Evolutionary conservation across 495 filamentous ascomycete genomes (phyloP).

Genomic region (Aspergillus haitiensis): DNA sequence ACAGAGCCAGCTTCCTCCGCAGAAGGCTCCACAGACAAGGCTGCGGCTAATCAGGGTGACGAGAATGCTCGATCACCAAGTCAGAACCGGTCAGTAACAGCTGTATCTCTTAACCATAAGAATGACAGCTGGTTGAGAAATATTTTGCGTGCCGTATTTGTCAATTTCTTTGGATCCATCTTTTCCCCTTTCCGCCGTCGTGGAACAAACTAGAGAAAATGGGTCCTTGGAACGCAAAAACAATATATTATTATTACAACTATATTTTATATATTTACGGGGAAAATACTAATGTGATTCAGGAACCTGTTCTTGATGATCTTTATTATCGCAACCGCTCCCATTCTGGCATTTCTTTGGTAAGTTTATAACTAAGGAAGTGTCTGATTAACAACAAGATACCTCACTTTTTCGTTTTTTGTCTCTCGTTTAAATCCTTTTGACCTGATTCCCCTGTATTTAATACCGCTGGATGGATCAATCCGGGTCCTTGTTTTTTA

Average conservation of each 20-base stretch:
- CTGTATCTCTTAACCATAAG: slow-evolving; percentile 46
- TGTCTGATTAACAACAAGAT: slow-evolving; percentile 13
- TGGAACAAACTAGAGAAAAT: slow-evolving; percentile 35
- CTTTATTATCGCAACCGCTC: slow-evolving; percentile 27
- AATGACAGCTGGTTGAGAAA: slow-evolving; percentile 48
- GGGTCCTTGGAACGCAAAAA: background rate
- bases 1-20: slow-evolving; percentile 21
- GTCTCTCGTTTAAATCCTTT: slow-evolving; percentile 27
- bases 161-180: slow-evolving; percentile 42
- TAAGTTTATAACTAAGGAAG: slow-evolving; percentile 32
- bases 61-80: slow-evolving; percentile 42
- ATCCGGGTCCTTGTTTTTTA: slow-evolving; percentile 23
- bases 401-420: slow-evolving; percentile 20
- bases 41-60: slow-evolving; percentile 30
- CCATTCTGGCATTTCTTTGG: slow-evolving; percentile 36
- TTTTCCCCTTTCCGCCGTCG: slow-evolving; percentile 46
- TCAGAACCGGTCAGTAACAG: slow-evolving; percentile 48
- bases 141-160: slow-evolving; percentile 46
- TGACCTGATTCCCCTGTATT: slow-evolving; percentile 46
- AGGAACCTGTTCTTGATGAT: slow-evolving; percentile 37
- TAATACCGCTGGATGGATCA: slow-evolving; percentile 26
- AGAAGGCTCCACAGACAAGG: slow-evolving; percentile 21
- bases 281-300: slow-evolving; percentile 35
- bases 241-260: background rate
- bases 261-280: slow-evolving; percentile 17